Evolutionary conservation across 768 basidiomycete genomes (phyloP), one percentile per base, ranked within the genome.

Genomic region (Agaricus bisporus): DNA sequence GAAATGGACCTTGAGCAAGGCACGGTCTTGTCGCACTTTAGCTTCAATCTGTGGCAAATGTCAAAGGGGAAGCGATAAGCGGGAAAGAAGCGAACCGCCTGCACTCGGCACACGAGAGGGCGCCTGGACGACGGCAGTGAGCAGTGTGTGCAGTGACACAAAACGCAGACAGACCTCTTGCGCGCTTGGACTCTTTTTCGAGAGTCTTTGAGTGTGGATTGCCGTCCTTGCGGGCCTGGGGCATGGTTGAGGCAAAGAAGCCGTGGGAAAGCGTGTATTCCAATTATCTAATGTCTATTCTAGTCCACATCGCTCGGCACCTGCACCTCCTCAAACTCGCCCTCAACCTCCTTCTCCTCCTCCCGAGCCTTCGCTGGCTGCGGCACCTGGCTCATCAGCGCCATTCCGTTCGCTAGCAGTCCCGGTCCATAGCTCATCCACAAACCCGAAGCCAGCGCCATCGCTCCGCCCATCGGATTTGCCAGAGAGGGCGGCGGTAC

Each of bases 391-490:
- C 32, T 26, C 41, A 91, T 66, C 4, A 90, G 64, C 2, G 80
- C 79, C 0, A 86, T 76, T 17, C 88, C 86, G 1, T 80, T 77
- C 2, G 86, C 86, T 11, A 91, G 60, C 41, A 91, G 75, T 2
- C 76, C 64, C 0, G 91, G 90, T 1, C 88, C 91, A 57, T 89
- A 92, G 1, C 82, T 79, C n/a, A 75, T 73, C 90, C 90, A 92
- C 14, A 93, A 70, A 0, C 79, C 80, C 18, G 75, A 78, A 2
- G 78, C 77, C 17, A 91, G 71, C 61, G 85, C 82, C 15, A 78
- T 75, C 4, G 88, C 86, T 2, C 85, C 86, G 11, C 79, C 78
- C 12, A 76, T 73, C 0, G 83, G 79, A 57, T 82, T 79, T 5
- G 62, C 68, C 56, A 81, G 57, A 2, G 76, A 68, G 0, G 81